phyloP scores from a whole-genome alignment of 139 green algal genomes.

The Gonium pectorale region DNA sequence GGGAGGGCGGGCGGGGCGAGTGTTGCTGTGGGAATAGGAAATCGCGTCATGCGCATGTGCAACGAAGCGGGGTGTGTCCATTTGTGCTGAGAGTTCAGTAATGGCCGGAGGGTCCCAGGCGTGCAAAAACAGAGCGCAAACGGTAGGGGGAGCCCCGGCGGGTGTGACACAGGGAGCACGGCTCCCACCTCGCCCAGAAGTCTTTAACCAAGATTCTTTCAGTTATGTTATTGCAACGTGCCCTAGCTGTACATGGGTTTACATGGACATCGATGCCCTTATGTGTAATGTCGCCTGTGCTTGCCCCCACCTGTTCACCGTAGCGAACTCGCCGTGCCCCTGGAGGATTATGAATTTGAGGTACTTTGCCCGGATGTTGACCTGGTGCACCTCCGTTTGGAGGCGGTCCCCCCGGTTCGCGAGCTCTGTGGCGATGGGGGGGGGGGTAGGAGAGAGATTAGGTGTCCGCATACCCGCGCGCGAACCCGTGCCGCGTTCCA shows the following conservation, averaged over 20 bases:
- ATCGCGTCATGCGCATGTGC: background rate
- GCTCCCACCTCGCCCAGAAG: background rate
- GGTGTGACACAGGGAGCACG: background rate
- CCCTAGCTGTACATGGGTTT: background rate
- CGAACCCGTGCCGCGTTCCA: background rate
- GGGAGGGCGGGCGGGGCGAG: background rate
- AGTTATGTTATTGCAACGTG: background rate
- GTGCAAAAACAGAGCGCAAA: too few relatives aligned
- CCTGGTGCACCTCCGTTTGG: constrained; percentile 63
- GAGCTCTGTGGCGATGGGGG: constrained; percentile 48
- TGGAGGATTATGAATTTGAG: constrained; percentile 56
- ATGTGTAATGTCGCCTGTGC: background rate
- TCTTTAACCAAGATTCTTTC: background rate
- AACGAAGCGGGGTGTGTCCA: background rate
- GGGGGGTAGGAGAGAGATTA: background rate
- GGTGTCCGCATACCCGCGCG: background rate
- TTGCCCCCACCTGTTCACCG: constrained; percentile 49
- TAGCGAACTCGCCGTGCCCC: constrained; percentile 60
- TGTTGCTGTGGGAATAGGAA: background rate
- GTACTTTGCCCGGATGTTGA: constrained; percentile 59
- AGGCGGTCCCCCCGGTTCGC: constrained; percentile 47
- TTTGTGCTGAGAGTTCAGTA: background rate
- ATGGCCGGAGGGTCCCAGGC: background rate
- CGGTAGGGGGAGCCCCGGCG: background rate
- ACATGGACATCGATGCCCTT: too few relatives aligned